These are phyloP conservation scores for Acanthochlamys bracteata DNA, from an alignment of 106 monocot genomes.

Conservation along the genomic window DNA sequence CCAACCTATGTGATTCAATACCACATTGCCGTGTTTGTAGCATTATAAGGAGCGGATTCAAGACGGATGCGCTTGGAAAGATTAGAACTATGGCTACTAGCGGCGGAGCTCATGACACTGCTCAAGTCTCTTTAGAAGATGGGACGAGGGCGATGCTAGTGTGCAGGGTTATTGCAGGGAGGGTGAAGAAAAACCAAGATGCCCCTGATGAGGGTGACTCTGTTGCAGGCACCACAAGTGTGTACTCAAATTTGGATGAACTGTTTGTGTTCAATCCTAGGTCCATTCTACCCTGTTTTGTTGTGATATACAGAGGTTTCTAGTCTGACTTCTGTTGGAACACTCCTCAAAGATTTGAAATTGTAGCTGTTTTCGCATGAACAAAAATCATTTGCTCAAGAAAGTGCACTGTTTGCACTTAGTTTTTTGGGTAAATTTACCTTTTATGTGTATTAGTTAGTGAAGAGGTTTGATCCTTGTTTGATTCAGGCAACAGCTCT, in stretches of 20 bases:
- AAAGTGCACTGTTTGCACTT: not conserved
- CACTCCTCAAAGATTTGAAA: not conserved
- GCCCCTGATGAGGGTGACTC: slow-evolving; percentile 51
- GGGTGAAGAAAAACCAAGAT: slow-evolving; percentile 45
- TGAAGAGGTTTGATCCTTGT: too few species aligned
- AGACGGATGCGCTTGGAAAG: slow-evolving; percentile 28
- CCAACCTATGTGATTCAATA: slow-evolving; percentile 31
- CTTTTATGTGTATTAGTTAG: too few species aligned
- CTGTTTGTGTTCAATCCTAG: slow-evolving; percentile 55
- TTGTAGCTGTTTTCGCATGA: not conserved
- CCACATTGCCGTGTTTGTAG: slow-evolving; percentile 47
- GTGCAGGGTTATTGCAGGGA: slow-evolving; percentile 85
- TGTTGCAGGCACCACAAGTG: slow-evolving; percentile 21
- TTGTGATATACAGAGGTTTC: slow-evolving; percentile 56
- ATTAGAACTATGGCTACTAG: slow-evolving; percentile 66
- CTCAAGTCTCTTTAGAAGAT: slow-evolving; percentile 12
- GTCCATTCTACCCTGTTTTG: slow-evolving; percentile 85
- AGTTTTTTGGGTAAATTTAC: too few species aligned
- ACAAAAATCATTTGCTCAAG: not conserved
- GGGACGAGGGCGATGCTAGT: slow-evolving; percentile 74
- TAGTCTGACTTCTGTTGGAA: not conserved
- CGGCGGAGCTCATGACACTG: slow-evolving; percentile 53
- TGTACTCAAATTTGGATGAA: slow-evolving; percentile 50
- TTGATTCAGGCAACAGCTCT: too few species aligned
- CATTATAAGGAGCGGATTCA: slow-evolving; percentile 72